Base-by-base conservation (phyloP, 768 basidiomycete species). In the Boletellus ananas region DNA sequence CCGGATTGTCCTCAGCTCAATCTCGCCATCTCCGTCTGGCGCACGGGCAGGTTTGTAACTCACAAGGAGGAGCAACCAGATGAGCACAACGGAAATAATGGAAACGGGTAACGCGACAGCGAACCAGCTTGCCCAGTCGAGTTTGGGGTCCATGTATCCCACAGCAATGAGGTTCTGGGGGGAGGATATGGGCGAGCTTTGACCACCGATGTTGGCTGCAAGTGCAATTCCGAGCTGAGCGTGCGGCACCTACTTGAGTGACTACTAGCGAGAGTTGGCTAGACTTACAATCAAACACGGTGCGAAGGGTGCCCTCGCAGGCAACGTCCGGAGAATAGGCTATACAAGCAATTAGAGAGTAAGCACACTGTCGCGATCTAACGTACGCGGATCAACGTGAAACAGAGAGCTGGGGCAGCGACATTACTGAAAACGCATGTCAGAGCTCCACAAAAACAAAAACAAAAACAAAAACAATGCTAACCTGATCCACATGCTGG, bases 401-500 rank as follows among this genome's bases (percentile, higher is more conserved):
- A 98, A 73, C 96, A 97, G 11, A 98, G 76, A 3, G 95, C 96
- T 10, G 95, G 94, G 16, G 96, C 96, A 4, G 96, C 95, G 17
- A 99, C 96, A 64, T 99, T 98, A 69, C 91, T 90, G 46, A 47
- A 33, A 49, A 45, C 34, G 34, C 5, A 21, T 45, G 53, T 42
- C 55, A 56, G 47, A 27, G 38, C 35, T 37, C 38, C 11, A 31
- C 12, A 50, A 23, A n/a, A 40, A 39, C 13, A 39, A 39, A 7
- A 36, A 12, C 39, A 14, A 8, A 34, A 38, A 29, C 11, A 6
- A 16, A 25, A n/a, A 23, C 6, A 10, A n/a, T 43, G 55, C 70
- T 39, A 48, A 86, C 87, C 88, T 94, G 61, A 99, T 98, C 96
- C 94, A 98, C 95, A 98, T 99, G 69, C 90, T 94, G 3, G 94